Evolutionary conservation across 106 monocot genomes (phyloP).

Genomic region (Dioscorea alata): DNA sequence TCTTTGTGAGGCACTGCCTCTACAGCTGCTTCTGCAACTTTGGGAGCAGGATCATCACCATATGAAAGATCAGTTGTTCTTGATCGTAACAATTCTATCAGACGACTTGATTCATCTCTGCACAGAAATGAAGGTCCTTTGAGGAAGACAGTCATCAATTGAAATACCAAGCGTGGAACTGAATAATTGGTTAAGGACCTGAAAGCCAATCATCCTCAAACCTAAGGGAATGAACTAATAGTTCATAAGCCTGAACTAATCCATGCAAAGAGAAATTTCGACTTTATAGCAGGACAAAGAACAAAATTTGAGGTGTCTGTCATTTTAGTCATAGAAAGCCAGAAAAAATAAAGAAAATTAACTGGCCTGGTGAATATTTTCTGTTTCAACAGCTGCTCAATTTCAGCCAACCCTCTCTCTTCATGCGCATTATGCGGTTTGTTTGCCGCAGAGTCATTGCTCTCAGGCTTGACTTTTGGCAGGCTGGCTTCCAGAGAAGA

Average conservation of each 20-base stretch:
- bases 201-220: neutral
- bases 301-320: neutral
- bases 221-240: neutral
- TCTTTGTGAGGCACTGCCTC: constrained; percentile 7
- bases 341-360: neutral
- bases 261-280: neutral
- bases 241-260: neutral
- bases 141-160: neutral
- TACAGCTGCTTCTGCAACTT: constrained; percentile 4
- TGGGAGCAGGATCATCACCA: constrained; percentile 3
- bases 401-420: constrained; percentile 22
- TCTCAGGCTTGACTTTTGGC: neutral
- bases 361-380: constrained; percentile 27
- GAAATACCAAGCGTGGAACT: neutral
- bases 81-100: constrained; percentile 34
- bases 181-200: neutral
- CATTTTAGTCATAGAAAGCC: neutral
- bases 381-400: constrained; percentile 28
- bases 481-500: constrained; percentile 5
- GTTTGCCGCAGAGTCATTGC: neutral
- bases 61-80: constrained; percentile 27
- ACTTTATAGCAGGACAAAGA: neutral
- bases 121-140: constrained; percentile 3
- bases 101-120: constrained; percentile 35
- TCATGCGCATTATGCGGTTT: neutral